These are phyloP conservation scores for Fusarium oxysporum DNA, from an alignment of 2,329 filamentous ascomycete species.

Conservation along the genomic window DNA sequence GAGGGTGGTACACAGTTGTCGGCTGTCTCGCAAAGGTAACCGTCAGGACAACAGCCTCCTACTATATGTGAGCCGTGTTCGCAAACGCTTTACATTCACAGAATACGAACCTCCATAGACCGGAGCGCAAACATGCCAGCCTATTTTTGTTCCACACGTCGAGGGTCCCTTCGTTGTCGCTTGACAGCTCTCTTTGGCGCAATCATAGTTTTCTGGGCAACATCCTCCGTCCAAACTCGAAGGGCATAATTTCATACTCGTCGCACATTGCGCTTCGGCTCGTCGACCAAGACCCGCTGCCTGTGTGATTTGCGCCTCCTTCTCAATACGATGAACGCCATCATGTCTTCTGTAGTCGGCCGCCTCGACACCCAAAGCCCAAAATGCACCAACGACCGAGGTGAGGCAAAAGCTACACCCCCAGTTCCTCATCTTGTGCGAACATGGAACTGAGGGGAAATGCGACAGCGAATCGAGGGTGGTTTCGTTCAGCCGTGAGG, in stretches of 20 bases:
- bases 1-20: slow-evolving; percentile 58
- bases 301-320: slow-evolving; percentile 43
- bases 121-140: slow-evolving; percentile 56
- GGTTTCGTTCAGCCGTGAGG: slow-evolving; percentile 15
- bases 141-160: slow-evolving; percentile 51
- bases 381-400: slow-evolving; percentile 36
- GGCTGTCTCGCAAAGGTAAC: slow-evolving; percentile 55
- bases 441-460: slow-evolving; percentile 34
- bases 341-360: slow-evolving; percentile 47
- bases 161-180: slow-evolving; percentile 58
- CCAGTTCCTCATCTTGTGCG: slow-evolving; percentile 37
- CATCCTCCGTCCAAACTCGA: slow-evolving; percentile 58
- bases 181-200: slow-evolving; percentile 60
- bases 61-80: slow-evolving; percentile 27
- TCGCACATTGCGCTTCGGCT: slow-evolving; percentile 43
- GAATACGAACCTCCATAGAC: slow-evolving; percentile 50
- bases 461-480: slow-evolving; percentile 11
- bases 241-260: slow-evolving; percentile 51
- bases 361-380: slow-evolving; percentile 36
- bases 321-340: slow-evolving; percentile 49
- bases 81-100: neutral
- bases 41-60: slow-evolving; percentile 61
- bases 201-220: slow-evolving; percentile 61
- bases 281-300: slow-evolving; percentile 29
- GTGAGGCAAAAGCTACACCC: slow-evolving; percentile 37